These are phyloP conservation scores for Trichoderma gracile DNA, from an alignment of 2,329 filamentous ascomycete species.

Conservation along the genomic window DNA sequence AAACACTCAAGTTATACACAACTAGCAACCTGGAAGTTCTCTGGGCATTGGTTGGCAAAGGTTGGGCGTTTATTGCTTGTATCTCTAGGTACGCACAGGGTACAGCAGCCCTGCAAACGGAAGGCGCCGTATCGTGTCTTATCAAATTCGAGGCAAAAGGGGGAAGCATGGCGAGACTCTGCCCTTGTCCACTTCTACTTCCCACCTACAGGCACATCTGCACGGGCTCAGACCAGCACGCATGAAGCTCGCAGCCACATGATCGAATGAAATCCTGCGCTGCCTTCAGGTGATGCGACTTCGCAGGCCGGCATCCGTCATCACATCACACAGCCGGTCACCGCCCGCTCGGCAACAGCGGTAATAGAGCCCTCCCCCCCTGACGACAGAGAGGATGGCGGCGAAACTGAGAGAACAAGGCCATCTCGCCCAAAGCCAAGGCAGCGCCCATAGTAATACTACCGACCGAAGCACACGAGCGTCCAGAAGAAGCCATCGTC, in stretches of 20 bases:
- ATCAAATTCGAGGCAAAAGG: background rate
- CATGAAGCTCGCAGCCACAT: background rate
- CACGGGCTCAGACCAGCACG: background rate
- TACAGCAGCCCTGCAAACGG: background rate
- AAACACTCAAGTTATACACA: too few relatives aligned
- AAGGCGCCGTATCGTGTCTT: background rate
- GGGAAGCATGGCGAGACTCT: background rate
- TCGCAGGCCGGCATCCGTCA: slow-evolving; percentile 1
- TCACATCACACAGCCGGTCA: background rate
- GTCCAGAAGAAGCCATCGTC: background rate
- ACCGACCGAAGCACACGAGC: background rate
- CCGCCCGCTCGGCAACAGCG: slow-evolving; percentile 2
- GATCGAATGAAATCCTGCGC: background rate
- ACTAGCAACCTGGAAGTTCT: too few relatives aligned
- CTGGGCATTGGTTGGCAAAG: too few relatives aligned
- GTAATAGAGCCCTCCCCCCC: background rate
- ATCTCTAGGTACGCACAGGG: background rate
- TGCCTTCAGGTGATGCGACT: slow-evolving; percentile 5
- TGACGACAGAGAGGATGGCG: too few relatives aligned
- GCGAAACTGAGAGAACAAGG: background rate
- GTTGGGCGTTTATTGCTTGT: too few relatives aligned
- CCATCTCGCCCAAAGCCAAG: background rate
- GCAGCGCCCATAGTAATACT: background rate
- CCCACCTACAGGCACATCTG: background rate
- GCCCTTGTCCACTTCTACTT: background rate